Conservation (phyloP, 306 rosid genomes). For the Malus asiatica region DNA sequence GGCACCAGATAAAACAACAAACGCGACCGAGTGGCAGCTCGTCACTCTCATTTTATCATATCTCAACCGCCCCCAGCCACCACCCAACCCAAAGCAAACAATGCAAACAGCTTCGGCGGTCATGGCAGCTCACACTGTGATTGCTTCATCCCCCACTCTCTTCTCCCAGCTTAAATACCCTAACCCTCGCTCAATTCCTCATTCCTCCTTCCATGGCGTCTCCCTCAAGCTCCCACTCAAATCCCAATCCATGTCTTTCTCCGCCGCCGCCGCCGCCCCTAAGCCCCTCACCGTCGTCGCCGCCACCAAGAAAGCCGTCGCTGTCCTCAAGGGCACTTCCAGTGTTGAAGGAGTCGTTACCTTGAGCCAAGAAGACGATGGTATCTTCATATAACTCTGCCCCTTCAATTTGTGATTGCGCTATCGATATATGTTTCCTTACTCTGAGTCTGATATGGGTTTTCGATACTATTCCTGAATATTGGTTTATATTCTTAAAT, state of each 20-base stretch:
- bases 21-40: neutral
- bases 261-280: constrained; percentile 39
- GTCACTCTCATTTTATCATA: constrained; percentile 16
- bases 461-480: neutral
- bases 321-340: constrained; percentile 65
- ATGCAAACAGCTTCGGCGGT: constrained; percentile 50
- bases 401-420: neutral
- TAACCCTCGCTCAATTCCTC: constrained; percentile 14
- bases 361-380: constrained; percentile 49
- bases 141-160: constrained; percentile 22
- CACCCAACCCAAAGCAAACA: neutral
- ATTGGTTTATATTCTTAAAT: neutral
- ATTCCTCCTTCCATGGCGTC: constrained; percentile 53
- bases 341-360: constrained; percentile 55
- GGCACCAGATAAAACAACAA: neutral
- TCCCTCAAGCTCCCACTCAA: constrained; percentile 40
- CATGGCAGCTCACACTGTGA: constrained; percentile 51
- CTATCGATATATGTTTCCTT: neutral
- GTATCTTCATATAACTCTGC: constrained; percentile 9
- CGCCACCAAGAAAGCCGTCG: constrained; percentile 61
- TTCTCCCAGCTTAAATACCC: constrained; percentile 23
- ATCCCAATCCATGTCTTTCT: constrained; percentile 17
- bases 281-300: constrained; percentile 47
- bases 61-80: constrained; percentile 4
- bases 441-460: neutral